Conservation (phyloP, 345 rosid species). For the Nasturtium officinale region DNA sequence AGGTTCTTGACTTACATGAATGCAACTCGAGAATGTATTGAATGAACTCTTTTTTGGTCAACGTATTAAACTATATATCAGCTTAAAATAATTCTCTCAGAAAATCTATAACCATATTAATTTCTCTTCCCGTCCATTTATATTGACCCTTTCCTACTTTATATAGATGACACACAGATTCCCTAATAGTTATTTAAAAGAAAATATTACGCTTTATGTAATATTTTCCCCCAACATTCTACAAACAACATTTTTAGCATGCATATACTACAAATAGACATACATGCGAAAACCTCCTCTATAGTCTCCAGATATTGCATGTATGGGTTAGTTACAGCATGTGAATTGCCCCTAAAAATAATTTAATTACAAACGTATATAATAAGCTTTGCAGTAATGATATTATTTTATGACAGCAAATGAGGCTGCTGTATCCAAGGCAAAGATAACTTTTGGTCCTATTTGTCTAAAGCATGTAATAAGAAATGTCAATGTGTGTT, state of each 20-base stretch:
- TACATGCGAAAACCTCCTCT: background rate
- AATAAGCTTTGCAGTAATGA: background rate
- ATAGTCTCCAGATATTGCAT: background rate
- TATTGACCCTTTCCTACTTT: background rate
- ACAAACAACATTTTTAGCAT: background rate
- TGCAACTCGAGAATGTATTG: constrained; percentile 2
- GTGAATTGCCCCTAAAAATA: background rate
- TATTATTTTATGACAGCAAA: background rate
- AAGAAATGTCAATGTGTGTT: background rate
- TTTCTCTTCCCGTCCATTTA: background rate
- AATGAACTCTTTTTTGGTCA: background rate
- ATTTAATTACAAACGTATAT: too few relatives aligned
- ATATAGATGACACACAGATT: background rate
- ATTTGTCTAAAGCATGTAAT: background rate
- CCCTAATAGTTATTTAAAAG: background rate
- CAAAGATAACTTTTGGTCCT: background rate
- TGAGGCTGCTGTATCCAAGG: background rate
- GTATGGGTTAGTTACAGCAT: background rate
- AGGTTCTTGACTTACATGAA: background rate
- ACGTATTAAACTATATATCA: background rate
- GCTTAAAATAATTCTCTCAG: background rate
- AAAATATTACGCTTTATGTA: background rate
- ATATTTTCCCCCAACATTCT: background rate
- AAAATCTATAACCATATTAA: background rate
- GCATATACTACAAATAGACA: background rate